Evolutionary conservation across 768 basidiomycete species (phyloP).

Genomic region (Lyophyllum shimeji): DNA sequence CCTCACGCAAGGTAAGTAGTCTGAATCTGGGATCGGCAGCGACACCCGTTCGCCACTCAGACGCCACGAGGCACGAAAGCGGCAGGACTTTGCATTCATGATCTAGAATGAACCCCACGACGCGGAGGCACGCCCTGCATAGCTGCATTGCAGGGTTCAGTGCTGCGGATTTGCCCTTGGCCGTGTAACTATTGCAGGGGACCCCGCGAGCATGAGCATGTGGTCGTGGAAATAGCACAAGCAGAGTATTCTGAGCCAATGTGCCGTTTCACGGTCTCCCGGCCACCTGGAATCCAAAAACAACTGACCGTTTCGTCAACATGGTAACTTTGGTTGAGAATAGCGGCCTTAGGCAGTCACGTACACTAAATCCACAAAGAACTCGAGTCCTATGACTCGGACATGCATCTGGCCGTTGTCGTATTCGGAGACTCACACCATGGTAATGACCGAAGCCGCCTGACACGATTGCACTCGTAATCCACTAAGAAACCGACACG

Average conservation of each 20-base stretch:
- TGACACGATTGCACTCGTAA: neutral
- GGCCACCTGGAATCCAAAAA: neutral
- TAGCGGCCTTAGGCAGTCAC: neutral
- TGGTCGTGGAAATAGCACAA: neutral
- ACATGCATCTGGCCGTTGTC: neutral
- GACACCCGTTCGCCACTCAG: too few species aligned
- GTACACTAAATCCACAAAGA: neutral
- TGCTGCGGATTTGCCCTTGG: too few species aligned
- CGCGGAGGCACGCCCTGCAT: too few species aligned
- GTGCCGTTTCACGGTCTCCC: neutral
- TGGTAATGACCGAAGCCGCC: neutral
- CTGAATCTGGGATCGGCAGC: too few species aligned
- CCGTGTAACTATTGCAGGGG: neutral
- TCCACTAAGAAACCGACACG: slow-evolving; percentile 5
- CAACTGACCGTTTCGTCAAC: neutral
- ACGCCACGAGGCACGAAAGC: too few species aligned
- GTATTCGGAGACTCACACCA: neutral
- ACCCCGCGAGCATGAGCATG: neutral
- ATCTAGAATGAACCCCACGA: too few species aligned
- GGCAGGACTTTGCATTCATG: too few species aligned
- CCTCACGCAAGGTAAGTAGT: too few species aligned
- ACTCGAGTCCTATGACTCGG: neutral
- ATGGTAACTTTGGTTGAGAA: neutral
- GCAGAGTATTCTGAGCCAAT: neutral
- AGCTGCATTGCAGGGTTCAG: too few species aligned